Conservation (phyloP, 108 stramenopile genomes). For the Cafeteria roenbergensis region DNA sequence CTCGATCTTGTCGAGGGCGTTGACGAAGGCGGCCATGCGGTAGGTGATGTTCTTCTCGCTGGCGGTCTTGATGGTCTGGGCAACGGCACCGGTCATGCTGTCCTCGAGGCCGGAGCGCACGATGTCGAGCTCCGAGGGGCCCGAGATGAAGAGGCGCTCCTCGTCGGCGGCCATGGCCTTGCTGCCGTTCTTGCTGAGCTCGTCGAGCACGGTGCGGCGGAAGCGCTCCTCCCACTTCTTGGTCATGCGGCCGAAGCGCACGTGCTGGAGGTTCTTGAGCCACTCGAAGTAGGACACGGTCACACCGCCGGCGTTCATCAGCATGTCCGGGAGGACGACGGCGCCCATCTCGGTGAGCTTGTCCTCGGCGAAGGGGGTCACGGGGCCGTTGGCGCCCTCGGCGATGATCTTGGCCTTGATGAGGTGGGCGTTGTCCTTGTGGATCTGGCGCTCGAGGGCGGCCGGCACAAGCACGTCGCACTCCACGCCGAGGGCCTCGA, state of each 20-base stretch:
- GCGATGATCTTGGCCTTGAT: constrained; percentile 19
- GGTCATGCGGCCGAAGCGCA: constrained; percentile 24
- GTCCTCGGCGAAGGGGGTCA: constrained; percentile 22
- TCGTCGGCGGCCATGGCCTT: neutral
- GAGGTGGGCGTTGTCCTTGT: constrained; percentile 12
- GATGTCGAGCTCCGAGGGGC: constrained; percentile 21
- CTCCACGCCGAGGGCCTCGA: constrained; percentile 11
- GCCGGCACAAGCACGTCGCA: constrained; percentile 23
- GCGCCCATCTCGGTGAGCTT: constrained; percentile 7
- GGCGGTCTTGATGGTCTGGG: constrained; percentile 10
- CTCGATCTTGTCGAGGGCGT: constrained; percentile 16
- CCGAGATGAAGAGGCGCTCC: neutral
- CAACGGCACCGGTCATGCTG: constrained; percentile 10
- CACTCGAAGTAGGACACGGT: constrained; percentile 27
- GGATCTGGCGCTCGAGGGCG: constrained; percentile 17
- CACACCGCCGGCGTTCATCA: constrained; percentile 22
- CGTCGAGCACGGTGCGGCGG: constrained; percentile 8
- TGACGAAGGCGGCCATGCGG: constrained; percentile 18
- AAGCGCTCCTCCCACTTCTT: constrained; percentile 20
- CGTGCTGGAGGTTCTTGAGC: constrained; percentile 22
- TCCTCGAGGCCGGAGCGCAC: constrained; percentile 21
- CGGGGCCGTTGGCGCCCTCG: constrained; percentile 23
- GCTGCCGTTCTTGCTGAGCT: neutral
- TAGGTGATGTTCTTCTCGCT: neutral
- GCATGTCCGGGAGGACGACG: constrained; percentile 16